A percentile compares a stretch with the other conserved stretches of the same genome.
These are phyloP conservation scores for Gastrolobium villosum DNA, from an alignment of 306 rosid species.

Conservation along the genomic window DNA sequence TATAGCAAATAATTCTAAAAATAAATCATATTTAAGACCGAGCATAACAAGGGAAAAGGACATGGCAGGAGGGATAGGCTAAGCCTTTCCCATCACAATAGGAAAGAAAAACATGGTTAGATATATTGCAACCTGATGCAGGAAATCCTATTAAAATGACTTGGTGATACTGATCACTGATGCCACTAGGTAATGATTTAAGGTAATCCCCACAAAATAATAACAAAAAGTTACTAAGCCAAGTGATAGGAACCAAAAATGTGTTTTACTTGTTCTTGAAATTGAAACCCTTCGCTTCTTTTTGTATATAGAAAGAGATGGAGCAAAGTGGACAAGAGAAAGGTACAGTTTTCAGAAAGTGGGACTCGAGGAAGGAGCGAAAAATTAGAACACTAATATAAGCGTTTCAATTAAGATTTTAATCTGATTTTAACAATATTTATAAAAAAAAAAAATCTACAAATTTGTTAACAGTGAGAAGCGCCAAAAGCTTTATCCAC, in stretches of 20 bases:
- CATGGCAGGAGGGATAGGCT: slow-evolving; percentile 1
- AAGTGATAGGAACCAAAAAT: no score
- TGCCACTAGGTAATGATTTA: no score
- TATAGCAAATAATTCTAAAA: not conserved
- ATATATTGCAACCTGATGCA: no score
- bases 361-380: slow-evolving; percentile 15
- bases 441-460: not conserved
- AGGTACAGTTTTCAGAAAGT: slow-evolving; percentile 35
- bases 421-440: not conserved
- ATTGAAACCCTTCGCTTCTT: no score
- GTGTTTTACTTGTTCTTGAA: no score
- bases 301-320: no score
- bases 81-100: not conserved
- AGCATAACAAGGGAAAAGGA: slow-evolving; percentile 38
- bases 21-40: not conserved
- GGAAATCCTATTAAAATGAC: no score
- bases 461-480: not conserved
- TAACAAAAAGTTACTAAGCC: not conserved
- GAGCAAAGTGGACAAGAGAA: no score
- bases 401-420: not conserved
- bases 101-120: slow-evolving; percentile 6
- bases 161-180: no score
- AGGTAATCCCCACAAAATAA: not conserved
- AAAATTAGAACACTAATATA: not conserved
- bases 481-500: not conserved